Conservation (phyloP, 352 stramenopile species). For the Pythium brachiatum region DNA sequence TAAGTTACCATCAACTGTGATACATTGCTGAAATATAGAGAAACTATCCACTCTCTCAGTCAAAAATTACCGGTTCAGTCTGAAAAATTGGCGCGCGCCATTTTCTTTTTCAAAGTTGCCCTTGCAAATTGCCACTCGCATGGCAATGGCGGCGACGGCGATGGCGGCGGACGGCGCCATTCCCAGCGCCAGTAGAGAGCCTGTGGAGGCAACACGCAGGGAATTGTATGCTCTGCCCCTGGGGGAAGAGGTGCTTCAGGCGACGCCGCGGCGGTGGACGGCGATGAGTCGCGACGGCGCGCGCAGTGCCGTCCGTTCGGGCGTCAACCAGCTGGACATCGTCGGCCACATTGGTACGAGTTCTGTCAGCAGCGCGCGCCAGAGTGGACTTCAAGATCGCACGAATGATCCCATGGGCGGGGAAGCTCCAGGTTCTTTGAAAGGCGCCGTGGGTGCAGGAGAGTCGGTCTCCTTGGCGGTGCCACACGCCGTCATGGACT, state of each 20-base stretch:
- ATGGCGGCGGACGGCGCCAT: not conserved
- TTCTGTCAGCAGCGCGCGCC: not conserved
- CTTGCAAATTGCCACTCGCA: not conserved
- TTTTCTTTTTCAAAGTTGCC: conserved; percentile 1
- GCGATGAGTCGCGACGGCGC: conserved; percentile 8
- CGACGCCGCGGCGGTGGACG: conserved; percentile 9
- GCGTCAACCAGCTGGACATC: conserved; percentile 4
- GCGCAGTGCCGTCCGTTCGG: conserved; percentile 17
- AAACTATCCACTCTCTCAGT: not conserved
- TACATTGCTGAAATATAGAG: conserved; percentile 4
- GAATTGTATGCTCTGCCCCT: conserved; percentile 6
- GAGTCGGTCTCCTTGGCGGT: conserved; percentile 1
- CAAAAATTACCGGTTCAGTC: not conserved
- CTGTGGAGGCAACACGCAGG: not conserved
- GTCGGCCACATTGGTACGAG: not conserved
- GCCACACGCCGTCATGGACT: conserved; percentile 19
- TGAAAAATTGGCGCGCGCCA: not conserved
- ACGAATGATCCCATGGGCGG: not conserved
- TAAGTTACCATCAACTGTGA: not conserved
- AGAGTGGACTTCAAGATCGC: not conserved
- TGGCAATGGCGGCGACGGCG: not conserved
- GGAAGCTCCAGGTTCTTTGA: not conserved
- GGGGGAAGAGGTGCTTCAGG: conserved; percentile 7
- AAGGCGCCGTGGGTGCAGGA: not conserved
- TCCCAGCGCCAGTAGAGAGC: not conserved